Conservation (phyloP, 345 rosid species). For the Eucalyptus globulus region DNA sequence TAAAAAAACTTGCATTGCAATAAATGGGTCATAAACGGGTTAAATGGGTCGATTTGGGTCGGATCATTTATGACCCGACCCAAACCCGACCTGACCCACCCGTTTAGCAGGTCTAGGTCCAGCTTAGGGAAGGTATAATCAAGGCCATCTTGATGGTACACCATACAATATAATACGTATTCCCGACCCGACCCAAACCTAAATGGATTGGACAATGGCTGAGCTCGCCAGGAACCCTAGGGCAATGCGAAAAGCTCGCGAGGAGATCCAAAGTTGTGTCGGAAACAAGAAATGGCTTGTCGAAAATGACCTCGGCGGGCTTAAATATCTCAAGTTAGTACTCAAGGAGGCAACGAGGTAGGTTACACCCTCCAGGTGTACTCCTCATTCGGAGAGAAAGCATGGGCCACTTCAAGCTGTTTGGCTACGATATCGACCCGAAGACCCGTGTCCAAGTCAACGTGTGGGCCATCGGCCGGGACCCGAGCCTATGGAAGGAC, state of each 20-base stretch:
- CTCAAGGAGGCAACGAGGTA: constrained; percentile 25
- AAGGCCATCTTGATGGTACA: not conserved
- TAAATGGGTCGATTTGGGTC: too few species aligned
- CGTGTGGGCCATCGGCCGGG: constrained; percentile 20
- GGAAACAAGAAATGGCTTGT: constrained; percentile 7
- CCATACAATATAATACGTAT: not conserved
- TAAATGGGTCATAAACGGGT: too few species aligned
- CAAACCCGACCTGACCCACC: too few species aligned
- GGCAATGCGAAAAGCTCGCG: constrained; percentile 16
- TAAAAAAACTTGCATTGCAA: too few species aligned
- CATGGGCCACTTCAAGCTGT: constrained; percentile 13
- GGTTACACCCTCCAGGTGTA: constrained; percentile 38
- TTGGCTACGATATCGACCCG: constrained; percentile 10
- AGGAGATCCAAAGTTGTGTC: constrained; percentile 16
- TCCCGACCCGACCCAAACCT: too few species aligned
- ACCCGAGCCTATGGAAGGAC: constrained; percentile 14
- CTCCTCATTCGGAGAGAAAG: constrained; percentile 29
- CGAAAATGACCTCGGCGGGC: constrained; percentile 8
- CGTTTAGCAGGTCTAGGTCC: too few species aligned
- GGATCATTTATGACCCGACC: too few species aligned
- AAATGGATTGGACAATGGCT: constrained; percentile 28
- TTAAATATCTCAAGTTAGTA: constrained; percentile 26
- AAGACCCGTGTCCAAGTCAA: constrained; percentile 22
- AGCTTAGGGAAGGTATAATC: not conserved
- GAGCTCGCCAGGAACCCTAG: constrained; percentile 23